Base-by-base conservation (phyloP, 495 filamentous ascomycete genomes). In the Neurospora tetraspora region DNA sequence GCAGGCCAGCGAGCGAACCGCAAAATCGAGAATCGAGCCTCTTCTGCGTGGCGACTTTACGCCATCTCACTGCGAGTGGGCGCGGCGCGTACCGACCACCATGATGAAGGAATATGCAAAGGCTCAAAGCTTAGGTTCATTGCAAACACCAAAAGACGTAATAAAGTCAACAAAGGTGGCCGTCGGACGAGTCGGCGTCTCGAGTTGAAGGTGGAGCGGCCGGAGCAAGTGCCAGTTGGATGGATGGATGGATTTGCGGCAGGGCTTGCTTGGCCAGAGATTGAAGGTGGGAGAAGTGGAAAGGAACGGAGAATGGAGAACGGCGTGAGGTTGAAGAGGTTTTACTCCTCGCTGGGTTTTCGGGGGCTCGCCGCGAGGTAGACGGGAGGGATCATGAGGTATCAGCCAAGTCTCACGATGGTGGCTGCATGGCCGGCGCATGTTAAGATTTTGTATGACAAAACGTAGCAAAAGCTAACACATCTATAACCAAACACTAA, bases 381-480 rank as follows among this genome's bases (percentile, higher is more conserved):
- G 53, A 65, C 53, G 53, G 53, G 53, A 65, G 27, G 12, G 53
- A 65, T 65, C 27, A 3, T 65, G 74, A 74, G 37, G 75, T 77
- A 74, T 72, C 73, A 69, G 68, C 18, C 31, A 79, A 37, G 77
- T 77, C 78, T 70, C 72, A 42, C 36, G 61, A 70, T 45, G 71
- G 77, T 78, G 74, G 74, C 78, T 77, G 74, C 77, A 75, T 74
- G 76, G 78, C 74, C 16, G 72, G 71, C 43, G 42, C 14, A 65
- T 65, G 70, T 59, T 34, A 71, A 37, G 27, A 2, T 31, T 31
- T 7, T 45, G 39, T 42, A 42, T 42, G 39, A 14, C 3, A 5
- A 5, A 39, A 5, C 0, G 11, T 12, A 14, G 39, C 39, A 16
- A 42, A 16, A 9, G 6, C 39, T 39, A 43, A 43, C 38, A 43